Conservation (phyloP, 306 rosid species). For the Lagenaria siceraria region DNA sequence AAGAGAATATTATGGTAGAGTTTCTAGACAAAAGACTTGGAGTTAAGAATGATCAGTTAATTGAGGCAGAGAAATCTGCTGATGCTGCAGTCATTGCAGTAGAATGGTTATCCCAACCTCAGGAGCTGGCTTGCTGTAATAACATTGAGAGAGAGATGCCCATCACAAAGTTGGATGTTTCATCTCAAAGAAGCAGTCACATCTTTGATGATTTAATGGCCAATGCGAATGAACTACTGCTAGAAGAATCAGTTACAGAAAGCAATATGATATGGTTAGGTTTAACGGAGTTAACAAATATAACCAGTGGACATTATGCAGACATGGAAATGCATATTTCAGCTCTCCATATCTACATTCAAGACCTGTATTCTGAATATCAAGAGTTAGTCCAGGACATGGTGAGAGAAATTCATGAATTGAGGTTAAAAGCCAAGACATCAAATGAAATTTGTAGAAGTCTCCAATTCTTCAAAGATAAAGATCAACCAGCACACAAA, state of each 20-base stretch:
- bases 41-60: conserved; percentile 27
- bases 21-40: conserved; percentile 30
- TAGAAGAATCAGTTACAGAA: conserved; percentile 29
- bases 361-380: conserved; percentile 23
- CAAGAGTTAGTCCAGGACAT: conserved; percentile 30
- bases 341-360: conserved; percentile 22
- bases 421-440: conserved; percentile 25
- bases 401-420: conserved; percentile 36
- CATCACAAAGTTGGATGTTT: conserved; percentile 19
- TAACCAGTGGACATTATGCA: conserved; percentile 20
- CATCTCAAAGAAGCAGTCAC: conserved; percentile 15
- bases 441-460: conserved; percentile 21
- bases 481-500: conserved; percentile 14
- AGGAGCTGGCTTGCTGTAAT: conserved; percentile 19
- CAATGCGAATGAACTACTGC: conserved; percentile 19
- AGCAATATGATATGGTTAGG: conserved; percentile 28
- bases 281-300: conserved; percentile 32
- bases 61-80: conserved; percentile 35
- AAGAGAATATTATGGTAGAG: conserved; percentile 33
- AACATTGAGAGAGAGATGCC: conserved; percentile 16
- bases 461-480: conserved; percentile 16
- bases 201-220: conserved; percentile 16
- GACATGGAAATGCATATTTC: conserved; percentile 28
- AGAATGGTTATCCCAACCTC: conserved; percentile 44
- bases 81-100: conserved; percentile 38